These are phyloP conservation scores for Effrenium voratum DNA, from an alignment of 73 alveolate genomes.

Conservation along the genomic window DNA sequence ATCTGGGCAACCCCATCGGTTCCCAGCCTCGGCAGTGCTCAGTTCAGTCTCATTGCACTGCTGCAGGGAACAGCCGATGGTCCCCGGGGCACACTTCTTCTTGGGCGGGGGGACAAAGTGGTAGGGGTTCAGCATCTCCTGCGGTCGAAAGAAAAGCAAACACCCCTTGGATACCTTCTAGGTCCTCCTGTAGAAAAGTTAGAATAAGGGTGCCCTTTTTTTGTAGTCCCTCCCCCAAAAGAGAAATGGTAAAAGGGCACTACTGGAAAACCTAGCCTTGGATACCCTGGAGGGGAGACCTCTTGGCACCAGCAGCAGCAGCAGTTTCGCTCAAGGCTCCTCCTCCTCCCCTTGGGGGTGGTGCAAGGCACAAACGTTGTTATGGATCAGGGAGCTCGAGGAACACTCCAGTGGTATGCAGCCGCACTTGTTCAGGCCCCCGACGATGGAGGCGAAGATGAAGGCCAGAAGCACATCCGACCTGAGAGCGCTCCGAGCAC, in stretches of 20 bases:
- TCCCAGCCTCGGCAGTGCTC: neutral
- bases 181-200: no score
- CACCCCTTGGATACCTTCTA: no score
- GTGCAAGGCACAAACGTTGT: constrained; percentile 32
- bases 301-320: neutral
- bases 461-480: constrained; percentile 14
- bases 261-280: no score
- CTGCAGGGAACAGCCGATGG: neutral
- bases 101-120: constrained; percentile 10
- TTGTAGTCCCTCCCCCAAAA: no score
- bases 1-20: no score
- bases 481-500: no score
- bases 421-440: constrained; percentile 7
- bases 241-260: no score
- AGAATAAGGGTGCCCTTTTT: no score
- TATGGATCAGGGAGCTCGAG: neutral
- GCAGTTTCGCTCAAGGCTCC: neutral
- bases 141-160: neutral
- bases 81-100: neutral
- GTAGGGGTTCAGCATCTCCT: constrained; percentile 30
- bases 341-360: constrained; percentile 15
- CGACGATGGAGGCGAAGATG: constrained; percentile 4
- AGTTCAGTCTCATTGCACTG: neutral
- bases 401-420: constrained; percentile 4
- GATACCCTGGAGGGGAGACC: no score